phyloP scores from a whole-genome alignment of 2,329 filamentous ascomycete species.

The Biscogniauxia sp. region DNA sequence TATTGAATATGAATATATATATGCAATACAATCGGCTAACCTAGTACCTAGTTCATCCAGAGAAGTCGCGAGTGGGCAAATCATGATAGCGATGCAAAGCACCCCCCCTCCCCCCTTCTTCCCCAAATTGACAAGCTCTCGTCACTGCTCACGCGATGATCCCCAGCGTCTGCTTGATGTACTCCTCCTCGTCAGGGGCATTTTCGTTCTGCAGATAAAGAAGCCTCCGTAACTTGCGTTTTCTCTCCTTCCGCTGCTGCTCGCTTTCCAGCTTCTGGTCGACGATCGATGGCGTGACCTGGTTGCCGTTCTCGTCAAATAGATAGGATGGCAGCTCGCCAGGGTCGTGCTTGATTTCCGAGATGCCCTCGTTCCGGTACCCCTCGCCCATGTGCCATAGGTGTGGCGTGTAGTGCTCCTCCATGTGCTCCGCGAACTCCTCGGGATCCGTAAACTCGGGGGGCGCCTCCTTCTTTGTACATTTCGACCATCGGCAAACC shows the following conservation, averaged over 20 bases:
- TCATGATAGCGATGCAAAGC: neutral
- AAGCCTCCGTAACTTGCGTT: slow-evolving; percentile 43
- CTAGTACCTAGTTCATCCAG: too few species aligned
- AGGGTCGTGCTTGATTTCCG: slow-evolving; percentile 18
- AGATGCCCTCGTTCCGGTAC: slow-evolving; percentile 41
- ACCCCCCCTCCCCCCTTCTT: too few species aligned
- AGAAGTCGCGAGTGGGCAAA: neutral
- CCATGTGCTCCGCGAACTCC: slow-evolving; percentile 49
- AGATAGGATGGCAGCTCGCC: slow-evolving; percentile 47
- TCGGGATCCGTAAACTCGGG: slow-evolving; percentile 21
- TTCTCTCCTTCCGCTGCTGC: slow-evolving; percentile 43
- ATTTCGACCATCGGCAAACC: slow-evolving; percentile 42
- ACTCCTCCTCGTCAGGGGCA: slow-evolving; percentile 41
- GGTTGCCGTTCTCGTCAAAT: slow-evolving; percentile 48
- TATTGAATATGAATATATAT: neutral
- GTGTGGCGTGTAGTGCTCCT: slow-evolving; percentile 52
- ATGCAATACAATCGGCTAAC: neutral
- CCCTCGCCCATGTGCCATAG: slow-evolving; percentile 62
- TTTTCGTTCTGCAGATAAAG: slow-evolving; percentile 45
- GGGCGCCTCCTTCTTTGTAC: slow-evolving; percentile 26
- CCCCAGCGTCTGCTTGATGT: slow-evolving; percentile 28
- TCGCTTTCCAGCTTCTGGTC: slow-evolving; percentile 50
- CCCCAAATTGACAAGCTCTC: neutral
- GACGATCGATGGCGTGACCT: slow-evolving; percentile 58
- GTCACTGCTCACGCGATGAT: slow-evolving; percentile 13